These are phyloP conservation scores for Nepenthes mirabilis DNA, from an alignment of 148 eudicot genomes.

Conservation along the genomic window DNA sequence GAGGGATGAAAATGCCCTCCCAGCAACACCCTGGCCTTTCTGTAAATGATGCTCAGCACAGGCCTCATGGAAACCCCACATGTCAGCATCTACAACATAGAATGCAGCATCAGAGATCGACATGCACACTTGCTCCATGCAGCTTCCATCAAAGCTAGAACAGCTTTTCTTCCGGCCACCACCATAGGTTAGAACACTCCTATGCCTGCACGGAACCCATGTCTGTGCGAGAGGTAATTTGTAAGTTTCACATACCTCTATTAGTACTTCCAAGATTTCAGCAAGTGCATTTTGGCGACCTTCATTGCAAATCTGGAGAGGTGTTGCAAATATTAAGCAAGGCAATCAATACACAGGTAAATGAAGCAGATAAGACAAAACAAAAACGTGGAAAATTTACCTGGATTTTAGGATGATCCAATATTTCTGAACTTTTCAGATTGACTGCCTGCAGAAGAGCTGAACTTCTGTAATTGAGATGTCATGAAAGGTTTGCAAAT, in stretches of 20 bases:
- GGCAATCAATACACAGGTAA: slow-evolving; percentile 1
- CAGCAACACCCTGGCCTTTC: slow-evolving; percentile 92
- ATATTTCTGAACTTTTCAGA: slow-evolving; percentile 76
- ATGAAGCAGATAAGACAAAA: background rate
- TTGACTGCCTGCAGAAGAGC: slow-evolving; percentile 75
- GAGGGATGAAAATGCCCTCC: slow-evolving; percentile 60
- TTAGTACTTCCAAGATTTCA: slow-evolving; percentile 76
- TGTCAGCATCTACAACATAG: slow-evolving; percentile 77
- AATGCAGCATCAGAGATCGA: slow-evolving; percentile 86
- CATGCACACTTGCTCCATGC: slow-evolving; percentile 92
- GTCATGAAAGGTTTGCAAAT: slow-evolving; percentile 7
- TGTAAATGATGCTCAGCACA: slow-evolving; percentile 92
- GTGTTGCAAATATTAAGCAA: background rate
- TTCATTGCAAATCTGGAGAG: slow-evolving; percentile 72
- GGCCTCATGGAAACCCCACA: slow-evolving; percentile 95
- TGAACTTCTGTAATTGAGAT: slow-evolving; percentile 17
- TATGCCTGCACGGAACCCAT: slow-evolving; percentile 91
- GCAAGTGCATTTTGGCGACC: slow-evolving; percentile 84
- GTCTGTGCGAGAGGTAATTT: slow-evolving; percentile 92
- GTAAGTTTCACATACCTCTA: slow-evolving; percentile 76
- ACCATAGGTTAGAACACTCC: slow-evolving; percentile 69
- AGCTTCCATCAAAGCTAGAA: slow-evolving; percentile 85
- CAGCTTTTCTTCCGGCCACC: slow-evolving; percentile 81
- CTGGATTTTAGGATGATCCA: slow-evolving; percentile 66
- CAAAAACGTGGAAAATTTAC: slow-evolving; percentile 18